Conservation (phyloP, 2,329 filamentous ascomycete genomes). For the Colletotrichum acutatum region DNA sequence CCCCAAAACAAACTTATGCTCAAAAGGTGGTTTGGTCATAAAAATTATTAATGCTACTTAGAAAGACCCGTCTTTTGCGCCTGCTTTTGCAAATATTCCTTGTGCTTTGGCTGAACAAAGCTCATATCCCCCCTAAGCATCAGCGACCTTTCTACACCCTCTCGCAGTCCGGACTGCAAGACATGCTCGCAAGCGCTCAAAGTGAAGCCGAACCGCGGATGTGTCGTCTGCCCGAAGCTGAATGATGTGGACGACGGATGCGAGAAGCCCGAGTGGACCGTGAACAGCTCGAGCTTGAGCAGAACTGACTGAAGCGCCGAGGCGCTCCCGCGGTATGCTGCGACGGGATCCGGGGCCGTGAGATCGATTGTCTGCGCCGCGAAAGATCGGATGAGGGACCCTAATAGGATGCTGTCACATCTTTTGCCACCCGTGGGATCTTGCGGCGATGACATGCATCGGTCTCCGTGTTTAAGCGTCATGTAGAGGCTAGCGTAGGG, state of each 20-base stretch:
- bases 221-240: neutral
- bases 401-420: slow-evolving; percentile 28
- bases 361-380: slow-evolving; percentile 5
- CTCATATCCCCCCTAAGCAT: neutral
- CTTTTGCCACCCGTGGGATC: slow-evolving; percentile 6
- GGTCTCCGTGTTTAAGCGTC: neutral
- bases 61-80: slow-evolving; percentile 4
- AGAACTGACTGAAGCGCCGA: slow-evolving; percentile 11
- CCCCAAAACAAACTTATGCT: too few species aligned
- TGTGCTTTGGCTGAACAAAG: slow-evolving; percentile 8
- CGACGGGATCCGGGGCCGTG: neutral
- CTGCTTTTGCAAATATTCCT: slow-evolving; percentile 22
- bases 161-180: neutral
- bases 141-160: slow-evolving; percentile 1
- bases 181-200: slow-evolving; percentile 16
- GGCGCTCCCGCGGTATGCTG: slow-evolving; percentile 17
- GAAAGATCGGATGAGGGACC: slow-evolving; percentile 26
- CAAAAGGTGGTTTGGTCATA: neutral
- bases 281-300: slow-evolving; percentile 22
- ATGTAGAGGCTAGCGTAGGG: slow-evolving; percentile 16
- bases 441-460: slow-evolving; percentile 18
- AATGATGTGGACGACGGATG: neutral
- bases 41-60: neutral
- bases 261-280: slow-evolving; percentile 5
- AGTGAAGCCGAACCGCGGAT: neutral